Base-by-base conservation (phyloP, 139 green algal species). In the Chlorella sp. region DNA sequence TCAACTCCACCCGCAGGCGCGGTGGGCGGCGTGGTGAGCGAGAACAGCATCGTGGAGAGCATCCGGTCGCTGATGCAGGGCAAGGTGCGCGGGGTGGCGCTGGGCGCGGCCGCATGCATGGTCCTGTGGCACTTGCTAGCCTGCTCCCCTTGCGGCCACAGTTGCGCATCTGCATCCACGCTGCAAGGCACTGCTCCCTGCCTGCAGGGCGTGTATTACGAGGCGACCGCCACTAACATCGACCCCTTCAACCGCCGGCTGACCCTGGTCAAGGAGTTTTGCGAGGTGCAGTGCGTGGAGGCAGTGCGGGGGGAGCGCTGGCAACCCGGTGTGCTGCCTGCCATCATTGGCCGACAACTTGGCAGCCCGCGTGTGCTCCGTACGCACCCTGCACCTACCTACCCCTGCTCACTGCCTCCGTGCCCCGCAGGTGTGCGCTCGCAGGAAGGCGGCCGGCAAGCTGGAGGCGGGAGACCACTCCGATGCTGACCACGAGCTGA, bases 191-290 rank as follows among this genome's bases (percentile, higher is more conserved):
- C n/a, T n/a, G n/a, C n/a, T n/a, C 46, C 46, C 62, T 69, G 62
- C 26, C 30, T 20, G 26, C 72, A 77, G 72, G 72, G 86, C 56
- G 80, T 89, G 34, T 98, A 94, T 86, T 93, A 95, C 84, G 93
- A 98, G 88, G 94, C 95, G 0, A 76, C 92, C 46, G 94, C 87
- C 80, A 88, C 93, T 76, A 84, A 90, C 56, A 89, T 98, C 48
- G 94, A 98, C 85, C 89, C 91, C 2, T 48, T 32, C 41, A 38
- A 17, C 60, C 73, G 46, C 32, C 44, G 11, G 44, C 73, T 80
- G 24, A 62, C 46, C 13, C 62, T 48, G 32, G 46, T 65, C 32
- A 62, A 80, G 73, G 32, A 80, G 46, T 44, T 24, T 14, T 80
- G 73, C 73, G 46, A 65, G 46, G 73, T 80, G 46, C 2, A 41